Evolutionary conservation across 306 rosid species (phyloP).

Genomic region (Quercus agrifolia): DNA sequence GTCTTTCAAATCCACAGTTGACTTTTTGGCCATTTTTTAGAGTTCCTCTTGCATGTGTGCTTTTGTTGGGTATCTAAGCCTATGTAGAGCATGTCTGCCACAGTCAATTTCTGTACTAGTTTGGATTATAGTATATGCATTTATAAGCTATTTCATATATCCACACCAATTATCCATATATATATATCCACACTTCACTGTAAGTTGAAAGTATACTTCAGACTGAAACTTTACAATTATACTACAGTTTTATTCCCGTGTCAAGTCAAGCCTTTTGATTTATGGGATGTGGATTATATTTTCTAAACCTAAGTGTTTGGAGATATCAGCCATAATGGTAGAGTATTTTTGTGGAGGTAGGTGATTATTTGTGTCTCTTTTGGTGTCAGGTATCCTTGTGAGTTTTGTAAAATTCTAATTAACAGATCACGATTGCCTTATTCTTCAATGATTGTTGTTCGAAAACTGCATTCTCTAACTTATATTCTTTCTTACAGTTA

Average conservation of each 20-base stretch:
- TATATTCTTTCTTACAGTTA: too few relatives aligned
- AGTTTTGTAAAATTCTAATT: not conserved
- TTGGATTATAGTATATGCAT: not conserved
- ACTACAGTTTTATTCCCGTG: not conserved
- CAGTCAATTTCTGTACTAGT: not conserved
- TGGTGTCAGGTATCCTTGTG: not conserved
- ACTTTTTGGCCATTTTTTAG: not conserved
- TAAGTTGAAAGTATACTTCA: too few relatives aligned
- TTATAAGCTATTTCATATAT: not conserved
- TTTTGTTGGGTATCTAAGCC: not conserved
- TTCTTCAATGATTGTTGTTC: not conserved
- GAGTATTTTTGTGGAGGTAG: not conserved
- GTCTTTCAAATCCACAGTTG: not conserved
- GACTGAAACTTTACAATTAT: not conserved
- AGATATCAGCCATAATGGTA: not conserved
- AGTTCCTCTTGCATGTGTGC: not conserved
- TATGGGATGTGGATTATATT: not conserved
- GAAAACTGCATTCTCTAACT: not conserved
- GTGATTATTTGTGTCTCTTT: not conserved
- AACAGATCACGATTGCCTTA: not conserved
- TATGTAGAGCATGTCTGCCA: not conserved
- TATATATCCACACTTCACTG: not conserved
- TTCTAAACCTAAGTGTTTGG: not conserved
- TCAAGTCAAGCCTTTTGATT: not conserved
- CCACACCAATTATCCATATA: too few relatives aligned